phyloP scores from a whole-genome alignment of 1,284 basidiomycete genomes.

The Rhodotorula sp. region DNA sequence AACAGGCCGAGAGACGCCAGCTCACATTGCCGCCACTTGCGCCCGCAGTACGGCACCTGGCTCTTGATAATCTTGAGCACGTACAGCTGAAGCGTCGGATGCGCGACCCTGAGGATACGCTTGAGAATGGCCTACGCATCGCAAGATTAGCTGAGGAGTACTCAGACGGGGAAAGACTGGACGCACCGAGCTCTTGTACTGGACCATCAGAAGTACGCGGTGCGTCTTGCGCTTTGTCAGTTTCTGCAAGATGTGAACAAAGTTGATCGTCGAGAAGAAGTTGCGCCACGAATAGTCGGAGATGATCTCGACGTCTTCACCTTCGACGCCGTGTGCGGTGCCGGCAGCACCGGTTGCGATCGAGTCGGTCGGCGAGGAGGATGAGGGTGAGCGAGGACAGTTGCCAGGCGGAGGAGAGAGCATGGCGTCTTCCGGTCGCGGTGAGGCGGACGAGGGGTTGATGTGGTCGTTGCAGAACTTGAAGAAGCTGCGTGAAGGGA shows the following conservation, averaged over 20 bases:
- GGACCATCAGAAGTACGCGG: constrained; percentile 91
- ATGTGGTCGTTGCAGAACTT: constrained; percentile 75
- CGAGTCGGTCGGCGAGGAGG: background rate
- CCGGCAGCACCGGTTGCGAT: background rate
- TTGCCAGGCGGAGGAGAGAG: constrained; percentile 51
- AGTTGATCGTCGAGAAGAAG: constrained; percentile 97
- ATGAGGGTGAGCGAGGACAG: background rate
- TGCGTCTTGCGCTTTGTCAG: constrained; percentile 92
- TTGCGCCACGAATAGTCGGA: constrained; percentile 97
- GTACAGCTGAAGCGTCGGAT: constrained; percentile 90
- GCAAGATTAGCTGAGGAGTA: background rate
- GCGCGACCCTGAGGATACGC: constrained; percentile 86
- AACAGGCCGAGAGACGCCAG: background rate
- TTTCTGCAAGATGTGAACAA: constrained; percentile 97
- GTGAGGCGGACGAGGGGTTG: constrained; percentile 24
- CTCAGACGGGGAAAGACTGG: too few species aligned
- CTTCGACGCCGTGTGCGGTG: constrained; percentile 46
- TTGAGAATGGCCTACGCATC: constrained; percentile 81
- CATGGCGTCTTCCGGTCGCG: constrained; percentile 55
- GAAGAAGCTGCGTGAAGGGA: constrained; percentile 64
- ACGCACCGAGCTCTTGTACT: constrained; percentile 93
- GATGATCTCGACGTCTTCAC: constrained; percentile 85
- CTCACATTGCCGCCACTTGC: constrained; percentile 96
- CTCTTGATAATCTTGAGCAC: constrained; percentile 98
- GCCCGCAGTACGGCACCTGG: constrained; percentile 96